Evolutionary conservation across 805 yeast species (phyloP), one percentile per base, ranked within the genome.

Genomic region (Starmerella tilneyi): DNA sequence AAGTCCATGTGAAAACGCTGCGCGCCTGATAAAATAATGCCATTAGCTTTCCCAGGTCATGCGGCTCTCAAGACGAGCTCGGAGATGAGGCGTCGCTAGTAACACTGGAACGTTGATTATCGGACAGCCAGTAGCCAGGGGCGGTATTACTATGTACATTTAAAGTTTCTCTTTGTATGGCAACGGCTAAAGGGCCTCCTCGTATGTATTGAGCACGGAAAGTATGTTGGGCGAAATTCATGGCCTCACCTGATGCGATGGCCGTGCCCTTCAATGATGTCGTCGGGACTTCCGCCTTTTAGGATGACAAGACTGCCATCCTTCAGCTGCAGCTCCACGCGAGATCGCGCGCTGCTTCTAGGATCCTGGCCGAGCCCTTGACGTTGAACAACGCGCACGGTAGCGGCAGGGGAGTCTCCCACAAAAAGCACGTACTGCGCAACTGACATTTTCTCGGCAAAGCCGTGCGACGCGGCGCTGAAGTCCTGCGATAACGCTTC

Each of bases 401-500:
- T 5, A 2, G 47, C 52, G 1, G 5, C 19, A 2, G 4, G 16
- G 4, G 7, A 11, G 4, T 32, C 30, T 11, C 36, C 20, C 4
- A 38, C 40, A 6, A 21, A 21, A 9, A 51, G 24, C 1, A 47
- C 44, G 33, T 48, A 48, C 37, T 47, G 49, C 2, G 43, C 21
- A 9, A 48, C 16, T 4, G 44, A 24, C 48, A 51, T 48, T 16
- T 35, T 28, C 16, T 48, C 52, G 5, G 46, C 21, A 15, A 36
- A 31, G 11, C 51, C 50, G 17, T 27, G 24, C 1, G 46, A 22
- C 16, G 31, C 39, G 15, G 41, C 24, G 15, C 45, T 33, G 39
- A 47, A 47, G 20, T 50, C 54, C 30, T 50, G 51, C 3, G 47
- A 16, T 19, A 48, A 28, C 6, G 41, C 16, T 17, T 24, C 29